Evolutionary conservation across 2,329 filamentous ascomycete species (phyloP).

Genomic region (Epichloe uncinata): DNA sequence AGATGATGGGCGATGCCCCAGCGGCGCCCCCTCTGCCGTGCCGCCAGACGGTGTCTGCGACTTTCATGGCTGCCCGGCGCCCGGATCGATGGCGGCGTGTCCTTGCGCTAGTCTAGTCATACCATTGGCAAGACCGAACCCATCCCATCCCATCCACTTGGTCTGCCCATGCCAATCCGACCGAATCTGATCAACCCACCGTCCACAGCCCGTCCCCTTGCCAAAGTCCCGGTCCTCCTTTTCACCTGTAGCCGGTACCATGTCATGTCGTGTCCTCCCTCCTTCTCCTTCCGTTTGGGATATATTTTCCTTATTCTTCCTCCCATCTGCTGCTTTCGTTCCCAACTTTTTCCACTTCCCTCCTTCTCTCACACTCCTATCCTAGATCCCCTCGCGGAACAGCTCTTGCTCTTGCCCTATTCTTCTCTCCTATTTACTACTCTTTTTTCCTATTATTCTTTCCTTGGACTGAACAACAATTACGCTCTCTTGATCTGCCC

Average conservation of each 20-base stretch:
- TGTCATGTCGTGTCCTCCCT: conserved; percentile 3
- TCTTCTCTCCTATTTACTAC: background rate
- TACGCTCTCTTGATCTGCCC: background rate
- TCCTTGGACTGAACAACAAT: background rate
- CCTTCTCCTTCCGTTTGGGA: conserved; percentile 6
- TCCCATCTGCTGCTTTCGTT: conserved; percentile 5
- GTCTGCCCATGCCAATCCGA: conserved; percentile 3
- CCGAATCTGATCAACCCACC: conserved; percentile 5
- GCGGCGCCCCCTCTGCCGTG: background rate
- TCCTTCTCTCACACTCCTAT: conserved; percentile 2
- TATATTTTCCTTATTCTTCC: conserved; percentile 6
- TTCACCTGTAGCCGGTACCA: conserved; percentile 3
- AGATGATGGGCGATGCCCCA: background rate
- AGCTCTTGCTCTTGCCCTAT: conserved; percentile 2
- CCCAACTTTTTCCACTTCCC: conserved; percentile 5
- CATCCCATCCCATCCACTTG: conserved; percentile 3
- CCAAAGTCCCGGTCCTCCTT: conserved; percentile 7
- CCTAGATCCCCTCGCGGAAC: background rate
- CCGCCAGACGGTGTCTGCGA: conserved; percentile 1
- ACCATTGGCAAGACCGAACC: conserved; percentile 3
- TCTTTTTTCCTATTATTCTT: background rate
- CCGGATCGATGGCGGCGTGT: conserved; percentile 6
- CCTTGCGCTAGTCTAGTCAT: conserved; percentile 8
- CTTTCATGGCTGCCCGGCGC: background rate
- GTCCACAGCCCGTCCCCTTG: conserved; percentile 3